These are phyloP conservation scores for Fallopia convolvulus DNA, from an alignment of 148 eudicot species.

Conservation along the genomic window DNA sequence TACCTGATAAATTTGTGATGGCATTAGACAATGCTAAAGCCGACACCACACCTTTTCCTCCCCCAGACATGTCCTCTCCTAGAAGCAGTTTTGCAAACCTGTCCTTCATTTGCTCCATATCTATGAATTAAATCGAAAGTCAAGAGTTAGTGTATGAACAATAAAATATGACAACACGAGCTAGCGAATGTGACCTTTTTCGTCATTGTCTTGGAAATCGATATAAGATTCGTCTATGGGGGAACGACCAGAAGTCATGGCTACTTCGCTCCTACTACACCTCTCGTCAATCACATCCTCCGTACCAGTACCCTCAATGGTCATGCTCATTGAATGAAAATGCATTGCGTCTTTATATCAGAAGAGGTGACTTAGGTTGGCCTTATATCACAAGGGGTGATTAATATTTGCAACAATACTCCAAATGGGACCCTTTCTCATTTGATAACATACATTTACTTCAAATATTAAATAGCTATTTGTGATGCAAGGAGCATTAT, in stretches of 20 bases:
- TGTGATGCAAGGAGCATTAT: neutral
- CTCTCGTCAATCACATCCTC: slow-evolving; percentile 27
- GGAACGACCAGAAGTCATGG: neutral
- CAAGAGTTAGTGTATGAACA: neutral
- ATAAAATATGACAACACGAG: neutral
- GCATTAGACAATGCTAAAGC: slow-evolving; percentile 66
- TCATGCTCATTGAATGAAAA: slow-evolving; percentile 27
- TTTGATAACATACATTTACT: slow-evolving; percentile 14
- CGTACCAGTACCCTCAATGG: slow-evolving; percentile 16
- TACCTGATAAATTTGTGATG: slow-evolving; percentile 38
- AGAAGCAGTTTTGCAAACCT: slow-evolving; percentile 46
- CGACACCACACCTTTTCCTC: slow-evolving; percentile 59
- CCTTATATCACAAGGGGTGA: no score
- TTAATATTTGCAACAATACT: neutral
- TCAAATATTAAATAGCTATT: neutral
- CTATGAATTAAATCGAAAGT: slow-evolving; percentile 11
- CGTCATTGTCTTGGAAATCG: neutral
- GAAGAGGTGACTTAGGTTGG: no score
- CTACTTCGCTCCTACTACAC: neutral
- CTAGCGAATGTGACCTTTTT: neutral
- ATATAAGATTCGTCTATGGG: neutral
- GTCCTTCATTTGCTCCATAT: slow-evolving; percentile 52
- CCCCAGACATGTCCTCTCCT: slow-evolving; percentile 65
- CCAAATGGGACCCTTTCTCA: slow-evolving; percentile 10
- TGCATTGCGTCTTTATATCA: slow-evolving; percentile 13